phyloP scores from a whole-genome alignment of 1,284 basidiomycete species.

The Inonotus obliquus region DNA sequence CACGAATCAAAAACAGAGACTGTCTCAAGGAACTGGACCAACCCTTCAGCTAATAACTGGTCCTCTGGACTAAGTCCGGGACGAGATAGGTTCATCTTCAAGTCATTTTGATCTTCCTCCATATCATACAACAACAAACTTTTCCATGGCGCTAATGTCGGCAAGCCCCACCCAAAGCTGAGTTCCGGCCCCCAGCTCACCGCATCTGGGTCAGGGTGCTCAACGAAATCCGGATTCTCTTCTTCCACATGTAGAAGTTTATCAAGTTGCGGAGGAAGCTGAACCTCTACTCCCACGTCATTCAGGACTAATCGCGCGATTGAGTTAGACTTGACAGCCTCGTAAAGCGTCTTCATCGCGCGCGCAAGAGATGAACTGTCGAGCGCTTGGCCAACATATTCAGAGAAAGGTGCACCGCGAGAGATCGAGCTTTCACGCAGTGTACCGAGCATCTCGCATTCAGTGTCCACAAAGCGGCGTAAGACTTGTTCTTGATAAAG shows the following conservation, averaged over 20 bases:
- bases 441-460: slow-evolving; percentile 64
- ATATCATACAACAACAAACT: slow-evolving; percentile 71
- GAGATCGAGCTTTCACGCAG: slow-evolving; percentile 53
- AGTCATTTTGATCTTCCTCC: slow-evolving; percentile 53
- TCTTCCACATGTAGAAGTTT: slow-evolving; percentile 58
- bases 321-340: slow-evolving; percentile 64
- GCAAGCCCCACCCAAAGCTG: slow-evolving; percentile 64
- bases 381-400: slow-evolving; percentile 56
- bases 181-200: slow-evolving; percentile 67
- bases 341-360: slow-evolving; percentile 70
- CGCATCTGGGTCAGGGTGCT: slow-evolving; percentile 46
- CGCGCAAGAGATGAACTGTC: slow-evolving; percentile 65
- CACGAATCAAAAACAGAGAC: slow-evolving; percentile 36
- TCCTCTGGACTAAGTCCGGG: slow-evolving; percentile 63
- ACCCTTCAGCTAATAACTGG: slow-evolving; percentile 58
- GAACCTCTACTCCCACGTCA: slow-evolving; percentile 72
- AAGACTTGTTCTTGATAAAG: slow-evolving; percentile 83
- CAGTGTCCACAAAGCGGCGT: slow-evolving; percentile 74
- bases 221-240: slow-evolving; percentile 37
- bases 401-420: slow-evolving; percentile 51
- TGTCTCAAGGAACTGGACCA: slow-evolving; percentile 64
- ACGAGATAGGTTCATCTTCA: slow-evolving; percentile 54
- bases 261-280: slow-evolving; percentile 77
- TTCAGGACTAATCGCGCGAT: slow-evolving; percentile 75
- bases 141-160: slow-evolving; percentile 87